A percentile compares a stretch with the other conserved stretches of the same genome.
Conservation (phyloP, 495 filamentous ascomycete species). For the Trichoderma orchidacearum region DNA sequence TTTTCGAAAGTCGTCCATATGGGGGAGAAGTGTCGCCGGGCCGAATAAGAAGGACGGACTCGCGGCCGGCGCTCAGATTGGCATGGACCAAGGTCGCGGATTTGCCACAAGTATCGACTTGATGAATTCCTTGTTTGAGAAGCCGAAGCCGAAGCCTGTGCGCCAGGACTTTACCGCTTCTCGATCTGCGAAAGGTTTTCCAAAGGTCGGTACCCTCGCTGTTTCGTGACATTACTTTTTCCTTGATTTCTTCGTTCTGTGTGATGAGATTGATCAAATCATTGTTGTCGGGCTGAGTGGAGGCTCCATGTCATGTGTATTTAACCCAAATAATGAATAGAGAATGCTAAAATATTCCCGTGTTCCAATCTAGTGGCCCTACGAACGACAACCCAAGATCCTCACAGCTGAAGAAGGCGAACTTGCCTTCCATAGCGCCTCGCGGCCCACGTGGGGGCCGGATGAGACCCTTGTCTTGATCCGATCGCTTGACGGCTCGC, state of each 20-base stretch:
- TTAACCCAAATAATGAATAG: neutral
- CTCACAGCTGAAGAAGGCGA: constrained; percentile 37
- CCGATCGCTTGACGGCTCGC: constrained; percentile 3
- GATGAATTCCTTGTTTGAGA: constrained; percentile 78
- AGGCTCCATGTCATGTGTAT: neutral
- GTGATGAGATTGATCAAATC: constrained; percentile 14
- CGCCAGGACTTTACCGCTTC: constrained; percentile 5
- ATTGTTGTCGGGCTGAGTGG: constrained; percentile 9
- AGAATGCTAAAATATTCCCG: constrained; percentile 9
- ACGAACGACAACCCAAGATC: constrained; percentile 60
- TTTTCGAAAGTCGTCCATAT: constrained; percentile 2
- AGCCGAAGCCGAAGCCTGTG: constrained; percentile 32
- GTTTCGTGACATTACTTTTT: constrained; percentile 54
- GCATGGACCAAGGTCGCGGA: constrained; percentile 23
- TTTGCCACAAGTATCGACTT: constrained; percentile 76
- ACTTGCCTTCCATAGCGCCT: constrained; percentile 43
- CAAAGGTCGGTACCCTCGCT: constrained; percentile 41
- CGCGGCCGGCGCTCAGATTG: constrained; percentile 3
- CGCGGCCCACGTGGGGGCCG: constrained; percentile 70
- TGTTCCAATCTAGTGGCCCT: constrained; percentile 66
- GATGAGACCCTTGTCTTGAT: constrained; percentile 59
- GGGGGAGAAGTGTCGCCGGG: constrained; percentile 4
- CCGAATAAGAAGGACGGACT: neutral
- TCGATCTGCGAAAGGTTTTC: constrained; percentile 25
- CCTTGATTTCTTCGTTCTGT: constrained; percentile 18